Conservation (phyloP, 1,284 basidiomycete genomes). For the Moniliella sp. region DNA sequence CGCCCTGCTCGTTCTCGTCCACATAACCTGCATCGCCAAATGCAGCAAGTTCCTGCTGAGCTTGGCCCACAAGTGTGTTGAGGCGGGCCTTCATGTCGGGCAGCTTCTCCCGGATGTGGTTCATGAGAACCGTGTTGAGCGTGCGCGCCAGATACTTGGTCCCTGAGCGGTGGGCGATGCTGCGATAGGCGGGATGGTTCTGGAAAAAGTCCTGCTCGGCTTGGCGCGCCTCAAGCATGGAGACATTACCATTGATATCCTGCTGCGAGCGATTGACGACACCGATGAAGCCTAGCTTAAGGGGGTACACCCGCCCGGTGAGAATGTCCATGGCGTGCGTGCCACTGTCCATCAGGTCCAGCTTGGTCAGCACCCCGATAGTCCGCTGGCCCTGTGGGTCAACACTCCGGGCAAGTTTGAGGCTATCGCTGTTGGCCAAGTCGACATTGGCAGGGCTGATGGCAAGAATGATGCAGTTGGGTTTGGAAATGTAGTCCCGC, state of each 20-base stretch:
- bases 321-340: slow-evolving; percentile 90
- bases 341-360: slow-evolving; percentile 95
- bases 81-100: slow-evolving; percentile 99
- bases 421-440: slow-evolving; percentile 86
- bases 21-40: slow-evolving; percentile 84
- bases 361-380: slow-evolving; percentile 83
- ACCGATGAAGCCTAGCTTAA: slow-evolving; percentile 92
- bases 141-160: slow-evolving; percentile 84
- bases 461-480: slow-evolving; percentile 86
- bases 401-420: slow-evolving; percentile 81
- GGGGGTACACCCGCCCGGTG: slow-evolving; percentile 86
- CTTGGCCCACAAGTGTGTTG: slow-evolving; percentile 95
- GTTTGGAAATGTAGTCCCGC: slow-evolving; percentile 81
- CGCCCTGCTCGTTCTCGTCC: slow-evolving; percentile 64
- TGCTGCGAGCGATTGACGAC: slow-evolving; percentile 92
- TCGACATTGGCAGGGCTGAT: slow-evolving; percentile 94
- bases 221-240: slow-evolving; percentile 60
- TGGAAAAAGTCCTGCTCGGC: slow-evolving; percentile 81
- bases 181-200: slow-evolving; percentile 71
- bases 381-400: slow-evolving; percentile 87
- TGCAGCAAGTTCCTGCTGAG: slow-evolving; percentile 86
- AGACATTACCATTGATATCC: slow-evolving; percentile 77
- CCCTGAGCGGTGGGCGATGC: slow-evolving; percentile 88
- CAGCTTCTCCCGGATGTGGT: slow-evolving; percentile 91
- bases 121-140: slow-evolving; percentile 85